phyloP scores from a whole-genome alignment of 192 early-diverging fungal species.

The Coemansia sp. region DNA sequence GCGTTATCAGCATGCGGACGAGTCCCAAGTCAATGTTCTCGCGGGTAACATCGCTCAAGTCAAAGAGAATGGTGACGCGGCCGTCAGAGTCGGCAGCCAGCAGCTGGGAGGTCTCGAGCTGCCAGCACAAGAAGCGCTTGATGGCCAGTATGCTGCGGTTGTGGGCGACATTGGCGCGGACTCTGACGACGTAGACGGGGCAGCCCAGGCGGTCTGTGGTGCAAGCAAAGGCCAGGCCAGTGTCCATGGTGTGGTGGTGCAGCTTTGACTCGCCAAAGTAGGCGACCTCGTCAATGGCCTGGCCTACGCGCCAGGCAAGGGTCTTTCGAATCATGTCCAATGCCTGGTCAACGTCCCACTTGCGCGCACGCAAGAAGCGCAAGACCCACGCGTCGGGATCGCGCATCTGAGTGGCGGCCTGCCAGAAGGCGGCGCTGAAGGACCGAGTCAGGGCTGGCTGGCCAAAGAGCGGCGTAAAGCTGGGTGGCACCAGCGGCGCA shows the following conservation, averaged over 20 bases:
- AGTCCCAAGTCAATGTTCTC: slow-evolving; percentile 72
- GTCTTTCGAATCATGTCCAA: slow-evolving; percentile 65
- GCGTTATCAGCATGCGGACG: slow-evolving; percentile 72
- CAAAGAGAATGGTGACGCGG: slow-evolving; percentile 72
- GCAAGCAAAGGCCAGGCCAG: slow-evolving; percentile 56
- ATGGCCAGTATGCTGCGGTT: slow-evolving; percentile 58
- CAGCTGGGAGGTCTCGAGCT: slow-evolving; percentile 61
- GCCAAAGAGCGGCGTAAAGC: slow-evolving; percentile 32
- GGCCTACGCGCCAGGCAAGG: slow-evolving; percentile 70
- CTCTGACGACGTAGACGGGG: slow-evolving; percentile 59
- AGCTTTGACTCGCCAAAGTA: slow-evolving; percentile 58
- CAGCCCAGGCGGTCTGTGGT: slow-evolving; percentile 53
- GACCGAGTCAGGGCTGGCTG: slow-evolving; percentile 13
- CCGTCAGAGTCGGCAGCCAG: slow-evolving; percentile 54
- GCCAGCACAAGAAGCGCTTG: slow-evolving; percentile 62
- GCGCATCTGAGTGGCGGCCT: slow-evolving; percentile 56
- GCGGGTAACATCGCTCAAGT: slow-evolving; percentile 70
- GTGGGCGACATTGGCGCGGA: slow-evolving; percentile 51
- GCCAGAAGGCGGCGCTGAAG: slow-evolving; percentile 62
- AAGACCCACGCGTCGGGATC: slow-evolving; percentile 70
- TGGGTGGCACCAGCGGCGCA: slow-evolving; percentile 5
- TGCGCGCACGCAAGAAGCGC: slow-evolving; percentile 82
- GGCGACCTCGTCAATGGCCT: slow-evolving; percentile 57
- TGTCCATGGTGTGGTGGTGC: slow-evolving; percentile 53
- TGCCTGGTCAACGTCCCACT: slow-evolving; percentile 76